A percentile compares a stretch with the other conserved stretches of the same genome.
Evolutionary conservation across 2,329 filamentous ascomycete species (phyloP).

Genomic region (Aspergillus ibericus): DNA sequence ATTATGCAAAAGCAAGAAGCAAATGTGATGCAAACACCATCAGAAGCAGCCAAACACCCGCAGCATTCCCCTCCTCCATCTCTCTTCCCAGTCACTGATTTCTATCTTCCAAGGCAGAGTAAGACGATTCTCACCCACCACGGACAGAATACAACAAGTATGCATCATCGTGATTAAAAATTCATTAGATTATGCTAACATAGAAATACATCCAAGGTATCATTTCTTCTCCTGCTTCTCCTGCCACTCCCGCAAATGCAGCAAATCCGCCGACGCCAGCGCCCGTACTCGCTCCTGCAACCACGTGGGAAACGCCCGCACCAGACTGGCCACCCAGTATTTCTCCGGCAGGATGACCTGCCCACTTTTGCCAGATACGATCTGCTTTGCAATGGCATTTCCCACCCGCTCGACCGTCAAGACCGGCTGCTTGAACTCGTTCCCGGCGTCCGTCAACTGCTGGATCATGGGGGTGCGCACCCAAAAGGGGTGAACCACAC

Average conservation of each 20-base stretch:
- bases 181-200: no score
- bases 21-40: no score
- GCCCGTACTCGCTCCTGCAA: slow-evolving; percentile 44
- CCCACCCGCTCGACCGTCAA: slow-evolving; percentile 45
- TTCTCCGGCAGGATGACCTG: slow-evolving; percentile 50
- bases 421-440: slow-evolving; percentile 34
- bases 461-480: slow-evolving; percentile 52
- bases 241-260: slow-evolving; percentile 23
- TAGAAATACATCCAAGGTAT: neutral
- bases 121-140: no score
- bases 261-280: slow-evolving; percentile 26
- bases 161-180: no score
- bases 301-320: slow-evolving; percentile 46
- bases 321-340: slow-evolving; percentile 25
- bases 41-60: no score
- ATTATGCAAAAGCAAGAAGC: no score
- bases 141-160: no score
- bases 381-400: slow-evolving; percentile 51
- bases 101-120: no score
- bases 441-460: slow-evolving; percentile 34
- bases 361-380: slow-evolving; percentile 51
- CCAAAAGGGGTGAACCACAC: slow-evolving; percentile 42
- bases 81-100: no score
- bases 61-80: no score
- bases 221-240: slow-evolving; percentile 9